A percentile compares a stretch with the other conserved stretches of the same genome.
Evolutionary conservation across 768 basidiomycete genomes (phyloP).

Genomic region (Amanita phalloides): DNA sequence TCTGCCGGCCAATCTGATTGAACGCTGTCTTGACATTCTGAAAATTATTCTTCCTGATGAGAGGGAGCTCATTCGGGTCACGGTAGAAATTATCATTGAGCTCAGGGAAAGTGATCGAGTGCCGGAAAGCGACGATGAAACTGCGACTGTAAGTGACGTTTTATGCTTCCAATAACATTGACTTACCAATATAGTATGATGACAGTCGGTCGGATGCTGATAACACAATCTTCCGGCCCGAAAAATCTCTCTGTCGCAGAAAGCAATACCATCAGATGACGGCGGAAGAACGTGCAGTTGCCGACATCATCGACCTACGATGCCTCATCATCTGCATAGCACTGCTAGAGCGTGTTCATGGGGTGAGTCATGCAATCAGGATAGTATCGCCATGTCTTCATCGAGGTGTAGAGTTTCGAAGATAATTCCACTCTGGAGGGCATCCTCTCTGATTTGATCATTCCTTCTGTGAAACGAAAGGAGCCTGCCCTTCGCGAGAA

Average conservation of each 20-base stretch:
- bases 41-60: constrained; percentile 76
- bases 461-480: constrained; percentile 77
- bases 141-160: constrained; percentile 7
- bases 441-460: constrained; percentile 67
- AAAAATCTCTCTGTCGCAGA: constrained; percentile 11
- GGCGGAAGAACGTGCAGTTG: constrained; percentile 45
- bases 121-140: constrained; percentile 20
- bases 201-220: constrained; percentile 18
- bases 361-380: constrained; percentile 35
- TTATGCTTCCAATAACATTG: background rate
- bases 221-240: constrained; percentile 10
- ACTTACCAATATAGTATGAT: constrained; percentile 9
- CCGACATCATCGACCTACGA: constrained; percentile 58
- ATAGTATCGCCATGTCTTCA: background rate
- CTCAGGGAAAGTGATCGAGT: constrained; percentile 35
- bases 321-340: constrained; percentile 73
- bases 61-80: constrained; percentile 76
- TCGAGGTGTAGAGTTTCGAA: constrained; percentile 41
- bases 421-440: constrained; percentile 65
- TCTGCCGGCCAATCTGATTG: constrained; percentile 71
- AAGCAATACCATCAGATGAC: constrained; percentile 27
- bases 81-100: constrained; percentile 79
- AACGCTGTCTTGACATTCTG: constrained; percentile 77
- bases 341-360: constrained; percentile 78
- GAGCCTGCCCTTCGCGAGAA: constrained; percentile 53